Evolutionary conservation across 2,329 filamentous ascomycete species (phyloP).

Genomic region (Exophiala sp.): DNA sequence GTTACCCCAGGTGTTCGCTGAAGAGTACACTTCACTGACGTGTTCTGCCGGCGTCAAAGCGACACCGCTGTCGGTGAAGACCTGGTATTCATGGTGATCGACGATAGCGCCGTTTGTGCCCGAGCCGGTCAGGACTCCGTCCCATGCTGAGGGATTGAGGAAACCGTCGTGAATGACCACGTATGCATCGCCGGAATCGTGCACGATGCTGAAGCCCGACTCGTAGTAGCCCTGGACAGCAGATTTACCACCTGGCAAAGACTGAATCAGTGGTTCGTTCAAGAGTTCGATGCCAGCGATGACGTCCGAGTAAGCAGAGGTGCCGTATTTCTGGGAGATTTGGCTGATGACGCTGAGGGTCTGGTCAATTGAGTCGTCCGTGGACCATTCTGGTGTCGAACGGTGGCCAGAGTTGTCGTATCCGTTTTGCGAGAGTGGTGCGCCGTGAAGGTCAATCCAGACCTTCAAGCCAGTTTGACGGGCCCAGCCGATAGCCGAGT

Average conservation of each 20-base stretch:
- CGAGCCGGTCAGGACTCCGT: slow-evolving; percentile 54
- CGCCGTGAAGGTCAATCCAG: slow-evolving; percentile 64
- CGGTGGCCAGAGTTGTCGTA: slow-evolving; percentile 63
- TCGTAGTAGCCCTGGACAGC: slow-evolving; percentile 54
- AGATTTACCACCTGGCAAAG: slow-evolving; percentile 37
- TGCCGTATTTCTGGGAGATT: slow-evolving; percentile 57
- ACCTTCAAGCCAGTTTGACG: slow-evolving; percentile 57
- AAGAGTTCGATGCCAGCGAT: slow-evolving; percentile 50
- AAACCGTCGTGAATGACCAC: slow-evolving; percentile 53
- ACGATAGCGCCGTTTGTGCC: slow-evolving; percentile 53
- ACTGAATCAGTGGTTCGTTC: slow-evolving; percentile 38
- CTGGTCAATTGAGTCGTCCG: slow-evolving; percentile 34
- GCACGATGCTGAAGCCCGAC: slow-evolving; percentile 19
- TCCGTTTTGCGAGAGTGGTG: slow-evolving; percentile 62
- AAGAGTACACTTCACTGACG: slow-evolving; percentile 54
- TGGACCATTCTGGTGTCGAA: slow-evolving; percentile 34
- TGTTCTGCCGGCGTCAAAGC: slow-evolving; percentile 52
- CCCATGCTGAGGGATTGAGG: slow-evolving; percentile 52
- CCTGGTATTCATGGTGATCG: slow-evolving; percentile 68
- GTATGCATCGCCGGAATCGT: slow-evolving; percentile 29
- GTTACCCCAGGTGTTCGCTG: slow-evolving; percentile 46
- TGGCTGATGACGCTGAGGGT: slow-evolving; percentile 54
- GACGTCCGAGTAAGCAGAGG: slow-evolving; percentile 53
- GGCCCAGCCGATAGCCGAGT: slow-evolving; percentile 59
- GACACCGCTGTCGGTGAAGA: slow-evolving; percentile 55